phyloP scores from a whole-genome alignment of 2,329 filamentous ascomycete genomes.

The Emergomyces orientalis region DNA sequence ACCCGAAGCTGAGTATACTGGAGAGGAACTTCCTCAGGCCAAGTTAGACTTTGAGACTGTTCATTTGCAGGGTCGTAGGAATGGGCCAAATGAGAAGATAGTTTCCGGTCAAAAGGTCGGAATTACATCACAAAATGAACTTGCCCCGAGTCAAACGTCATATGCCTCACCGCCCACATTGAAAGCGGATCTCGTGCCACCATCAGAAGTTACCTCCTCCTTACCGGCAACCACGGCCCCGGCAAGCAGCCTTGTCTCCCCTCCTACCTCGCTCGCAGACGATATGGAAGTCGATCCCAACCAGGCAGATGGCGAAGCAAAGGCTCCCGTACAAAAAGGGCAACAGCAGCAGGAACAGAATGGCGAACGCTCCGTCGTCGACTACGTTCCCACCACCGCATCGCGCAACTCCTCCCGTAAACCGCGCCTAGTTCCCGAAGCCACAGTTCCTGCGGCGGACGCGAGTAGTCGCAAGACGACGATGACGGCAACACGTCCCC shows the following conservation, averaged over 20 bases:
- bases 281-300: constrained; percentile 29
- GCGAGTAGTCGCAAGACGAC: constrained; percentile 10
- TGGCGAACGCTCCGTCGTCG: constrained; percentile 21
- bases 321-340: constrained; percentile 19
- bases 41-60: not conserved
- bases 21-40: constrained; percentile 2
- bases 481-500: not conserved
- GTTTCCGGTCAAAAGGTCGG: constrained; percentile 2
- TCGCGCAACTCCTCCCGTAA: constrained; percentile 39
- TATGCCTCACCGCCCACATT: constrained; percentile 33
- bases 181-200: constrained; percentile 27
- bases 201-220: constrained; percentile 18
- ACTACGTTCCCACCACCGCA: constrained; percentile 32
- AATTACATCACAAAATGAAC: constrained; percentile 14
- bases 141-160: constrained; percentile 20
- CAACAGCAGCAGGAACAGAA: constrained; percentile 12
- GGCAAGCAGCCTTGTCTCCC: constrained; percentile 35
- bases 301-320: constrained; percentile 20
- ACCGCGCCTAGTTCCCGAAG: constrained; percentile 18
- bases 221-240: constrained; percentile 25
- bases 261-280: constrained; percentile 37
- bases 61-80: not conserved
- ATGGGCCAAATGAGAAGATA: constrained; percentile 9
- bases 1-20: constrained; percentile 26
- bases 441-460: not conserved